A percentile compares a stretch with the other conserved stretches of the same genome.
phyloP scores from a whole-genome alignment of 2,329 filamentous ascomycete genomes.

The Botryosphaeria dothidea region DNA sequence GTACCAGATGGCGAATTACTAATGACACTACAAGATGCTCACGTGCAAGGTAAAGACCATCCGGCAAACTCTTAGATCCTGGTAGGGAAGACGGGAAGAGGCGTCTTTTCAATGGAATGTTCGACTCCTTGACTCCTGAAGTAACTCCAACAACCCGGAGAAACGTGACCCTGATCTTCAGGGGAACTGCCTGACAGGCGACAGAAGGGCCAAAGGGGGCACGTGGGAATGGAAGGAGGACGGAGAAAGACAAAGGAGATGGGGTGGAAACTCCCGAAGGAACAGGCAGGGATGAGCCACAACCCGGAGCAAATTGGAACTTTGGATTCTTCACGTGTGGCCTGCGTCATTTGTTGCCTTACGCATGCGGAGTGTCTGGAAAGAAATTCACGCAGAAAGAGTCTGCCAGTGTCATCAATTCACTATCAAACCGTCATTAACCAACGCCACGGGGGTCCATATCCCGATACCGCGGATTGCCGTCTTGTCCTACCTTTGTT shows the following conservation, averaged over 20 bases:
- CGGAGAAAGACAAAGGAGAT: too few species aligned
- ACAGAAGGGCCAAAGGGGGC: neutral
- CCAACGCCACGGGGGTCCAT: neutral
- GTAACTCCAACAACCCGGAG: neutral
- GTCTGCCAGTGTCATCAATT: too few species aligned
- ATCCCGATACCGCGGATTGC: neutral
- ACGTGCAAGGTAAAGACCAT: neutral
- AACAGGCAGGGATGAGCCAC: too few species aligned
- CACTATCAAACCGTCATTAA: neutral
- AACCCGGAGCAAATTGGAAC: too few species aligned
- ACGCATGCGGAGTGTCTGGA: neutral
- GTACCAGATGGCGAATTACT: too few species aligned
- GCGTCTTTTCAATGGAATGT: neutral
- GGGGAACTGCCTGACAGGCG: neutral
- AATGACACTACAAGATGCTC: too few species aligned
- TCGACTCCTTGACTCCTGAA: neutral
- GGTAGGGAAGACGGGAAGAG: neutral
- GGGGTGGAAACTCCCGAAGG: too few species aligned
- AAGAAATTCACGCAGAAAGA: neutral
- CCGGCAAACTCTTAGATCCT: too few species aligned
- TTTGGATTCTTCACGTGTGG: too few species aligned
- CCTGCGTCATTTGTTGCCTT: too few species aligned
- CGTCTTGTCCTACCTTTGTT: neutral
- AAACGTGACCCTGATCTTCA: neutral
- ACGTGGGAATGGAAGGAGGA: neutral